phyloP scores from a whole-genome alignment of 805 yeast genomes.

The Brettanomyces nanus region DNA sequence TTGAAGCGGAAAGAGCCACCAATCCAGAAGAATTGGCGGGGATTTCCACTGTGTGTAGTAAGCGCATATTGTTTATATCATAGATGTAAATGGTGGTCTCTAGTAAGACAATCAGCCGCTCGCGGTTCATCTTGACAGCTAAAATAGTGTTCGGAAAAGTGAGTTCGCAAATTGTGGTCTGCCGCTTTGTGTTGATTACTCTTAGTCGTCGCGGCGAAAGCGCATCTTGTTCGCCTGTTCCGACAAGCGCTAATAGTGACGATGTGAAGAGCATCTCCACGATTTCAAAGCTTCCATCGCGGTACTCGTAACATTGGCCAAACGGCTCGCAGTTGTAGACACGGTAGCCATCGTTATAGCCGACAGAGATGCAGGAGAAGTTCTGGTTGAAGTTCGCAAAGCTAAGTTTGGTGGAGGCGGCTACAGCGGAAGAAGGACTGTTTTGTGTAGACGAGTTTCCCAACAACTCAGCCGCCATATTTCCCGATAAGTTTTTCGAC shows the following conservation, averaged over 20 bases:
- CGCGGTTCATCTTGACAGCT: slow-evolving; percentile 73
- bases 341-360: slow-evolving; percentile 54
- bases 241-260: slow-evolving; percentile 77
- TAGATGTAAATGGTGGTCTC: slow-evolving; percentile 82
- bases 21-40: slow-evolving; percentile 51
- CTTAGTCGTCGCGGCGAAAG: slow-evolving; percentile 78
- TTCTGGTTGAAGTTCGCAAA: slow-evolving; percentile 69
- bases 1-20: slow-evolving; percentile 50
- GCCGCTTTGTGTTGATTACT: slow-evolving; percentile 71
- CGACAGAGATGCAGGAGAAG: slow-evolving; percentile 70
- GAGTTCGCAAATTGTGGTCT: slow-evolving; percentile 72
- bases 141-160: slow-evolving; percentile 78
- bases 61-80: slow-evolving; percentile 83
- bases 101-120: slow-evolving; percentile 72
- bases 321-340: slow-evolving; percentile 87
- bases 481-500: too few species aligned
- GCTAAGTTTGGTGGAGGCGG: too few species aligned
- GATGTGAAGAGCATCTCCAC: slow-evolving; percentile 91
- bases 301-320: slow-evolving; percentile 53
- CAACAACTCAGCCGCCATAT: too few species aligned
- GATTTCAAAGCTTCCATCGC: slow-evolving; percentile 54
- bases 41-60: slow-evolving; percentile 67
- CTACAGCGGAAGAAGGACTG: too few species aligned
- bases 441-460: too few species aligned
- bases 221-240: slow-evolving; percentile 66